A percentile compares a stretch with the other conserved stretches of the same genome.
These are phyloP conservation scores for Hypericum perforatum DNA, from an alignment of 345 rosid genomes.

Conservation along the genomic window DNA sequence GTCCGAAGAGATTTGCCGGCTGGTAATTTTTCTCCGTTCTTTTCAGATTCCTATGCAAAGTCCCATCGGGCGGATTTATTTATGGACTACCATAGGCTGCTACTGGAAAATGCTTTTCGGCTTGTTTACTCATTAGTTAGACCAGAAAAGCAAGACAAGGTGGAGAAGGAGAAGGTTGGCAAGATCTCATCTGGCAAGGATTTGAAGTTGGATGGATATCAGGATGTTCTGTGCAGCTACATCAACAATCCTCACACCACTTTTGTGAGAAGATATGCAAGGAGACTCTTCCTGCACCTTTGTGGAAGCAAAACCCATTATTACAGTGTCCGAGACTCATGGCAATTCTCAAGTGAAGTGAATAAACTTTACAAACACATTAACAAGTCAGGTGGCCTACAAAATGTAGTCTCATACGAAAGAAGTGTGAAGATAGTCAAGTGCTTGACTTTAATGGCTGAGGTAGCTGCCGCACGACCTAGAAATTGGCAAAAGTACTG, in stretches of 20 bases:
- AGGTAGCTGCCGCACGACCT: slow-evolving; percentile 89
- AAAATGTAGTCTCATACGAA: slow-evolving; percentile 70
- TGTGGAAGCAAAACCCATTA: slow-evolving; percentile 97
- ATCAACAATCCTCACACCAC: slow-evolving; percentile 91
- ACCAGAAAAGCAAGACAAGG: slow-evolving; percentile 99
- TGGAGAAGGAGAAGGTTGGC: slow-evolving; percentile 74
- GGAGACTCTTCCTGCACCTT: slow-evolving; percentile 92
- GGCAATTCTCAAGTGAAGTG: slow-evolving; percentile 94
- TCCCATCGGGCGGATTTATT: slow-evolving; percentile 79
- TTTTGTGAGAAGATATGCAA: slow-evolving; percentile 91
- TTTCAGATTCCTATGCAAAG: slow-evolving; percentile 97
- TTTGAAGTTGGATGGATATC: slow-evolving; percentile 89
- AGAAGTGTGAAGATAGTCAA: slow-evolving; percentile 90
- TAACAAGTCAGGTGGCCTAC: slow-evolving; percentile 86
- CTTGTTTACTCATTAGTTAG: slow-evolving; percentile 79
- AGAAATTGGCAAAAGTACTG: slow-evolving; percentile 99
- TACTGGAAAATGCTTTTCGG: slow-evolving; percentile 91
- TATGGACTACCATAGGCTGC: slow-evolving; percentile 79
- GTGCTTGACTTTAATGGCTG: slow-evolving; percentile 85
- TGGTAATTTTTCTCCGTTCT: slow-evolving; percentile 90
- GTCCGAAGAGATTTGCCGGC: slow-evolving; percentile 87
- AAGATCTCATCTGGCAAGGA: slow-evolving; percentile 56
- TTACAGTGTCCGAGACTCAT: slow-evolving; percentile 84
- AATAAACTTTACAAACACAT: slow-evolving; percentile 74
- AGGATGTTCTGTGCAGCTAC: slow-evolving; percentile 95